phyloP scores from a whole-genome alignment of 768 basidiomycete genomes.

The Lactarius quietus region DNA sequence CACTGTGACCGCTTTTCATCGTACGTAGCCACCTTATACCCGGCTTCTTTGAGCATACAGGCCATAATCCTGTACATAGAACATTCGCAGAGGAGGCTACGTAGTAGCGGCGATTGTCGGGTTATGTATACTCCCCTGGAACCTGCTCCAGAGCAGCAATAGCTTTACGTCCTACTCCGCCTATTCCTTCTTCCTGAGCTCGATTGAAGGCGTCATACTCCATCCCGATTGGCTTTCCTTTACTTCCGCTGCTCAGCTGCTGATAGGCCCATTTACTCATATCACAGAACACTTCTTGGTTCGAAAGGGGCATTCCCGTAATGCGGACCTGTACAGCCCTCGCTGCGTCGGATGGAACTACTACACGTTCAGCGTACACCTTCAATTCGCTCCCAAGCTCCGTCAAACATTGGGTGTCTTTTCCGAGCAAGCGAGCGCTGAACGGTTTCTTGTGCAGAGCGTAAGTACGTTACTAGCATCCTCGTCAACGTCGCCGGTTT shows the following conservation, averaged over 20 bases:
- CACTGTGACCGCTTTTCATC: conserved; percentile 72
- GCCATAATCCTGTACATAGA: conserved; percentile 38
- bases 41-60: neutral
- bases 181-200: conserved; percentile 77
- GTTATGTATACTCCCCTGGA: conserved; percentile 74
- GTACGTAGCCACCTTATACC: conserved; percentile 36
- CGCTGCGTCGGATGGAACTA: conserved; percentile 63
- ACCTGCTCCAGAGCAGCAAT: conserved; percentile 67
- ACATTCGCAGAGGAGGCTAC: conserved; percentile 82
- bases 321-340: conserved; percentile 64
- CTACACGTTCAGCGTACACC: conserved; percentile 72
- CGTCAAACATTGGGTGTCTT: neutral
- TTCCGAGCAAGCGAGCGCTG: neutral
- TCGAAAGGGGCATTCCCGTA: conserved; percentile 63
- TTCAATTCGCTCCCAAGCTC: conserved; percentile 44
- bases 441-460: conserved; percentile 38
- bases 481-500: conserved; percentile 82
- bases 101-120: conserved; percentile 78
- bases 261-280: conserved; percentile 33
- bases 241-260: neutral
- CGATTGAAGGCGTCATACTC: conserved; percentile 80
- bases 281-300: conserved; percentile 79
- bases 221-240: conserved; percentile 20
- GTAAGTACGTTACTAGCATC: conserved; percentile 70
- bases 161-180: conserved; percentile 79